These are phyloP conservation scores for Mucor plumbeus DNA, from an alignment of 371 early-diverging fungal genomes.

Conservation along the genomic window DNA sequence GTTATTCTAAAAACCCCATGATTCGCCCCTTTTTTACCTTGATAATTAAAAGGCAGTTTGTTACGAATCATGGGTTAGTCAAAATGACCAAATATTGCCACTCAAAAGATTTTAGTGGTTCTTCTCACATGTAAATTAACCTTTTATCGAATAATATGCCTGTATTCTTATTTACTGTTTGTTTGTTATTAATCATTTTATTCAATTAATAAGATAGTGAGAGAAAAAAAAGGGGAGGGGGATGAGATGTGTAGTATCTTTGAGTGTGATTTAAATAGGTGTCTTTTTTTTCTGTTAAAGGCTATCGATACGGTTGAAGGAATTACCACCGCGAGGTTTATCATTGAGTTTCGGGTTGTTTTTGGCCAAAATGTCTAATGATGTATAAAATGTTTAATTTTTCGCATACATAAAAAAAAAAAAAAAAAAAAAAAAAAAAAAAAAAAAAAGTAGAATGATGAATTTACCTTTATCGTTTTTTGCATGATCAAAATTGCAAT, in stretches of 20 bases:
- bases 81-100: slow-evolving; percentile 15
- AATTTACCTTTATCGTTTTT: slow-evolving; percentile 62
- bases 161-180: not conserved
- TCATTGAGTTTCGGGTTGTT: slow-evolving; percentile 83
- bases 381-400: not conserved
- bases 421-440: not conserved
- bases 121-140: not conserved
- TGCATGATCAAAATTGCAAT: slow-evolving; percentile 82
- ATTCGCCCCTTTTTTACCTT: slow-evolving; percentile 2
- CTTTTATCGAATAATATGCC: not conserved
- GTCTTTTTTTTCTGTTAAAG: slow-evolving; percentile 28
- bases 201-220: not conserved
- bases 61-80: slow-evolving; percentile 17
- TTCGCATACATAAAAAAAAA: not conserved
- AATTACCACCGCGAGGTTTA: slow-evolving; percentile 77
- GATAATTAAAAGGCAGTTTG: not conserved
- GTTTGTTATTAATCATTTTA: not conserved
- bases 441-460: not conserved
- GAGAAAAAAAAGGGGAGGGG: not conserved
- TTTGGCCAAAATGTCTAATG: slow-evolving; percentile 68
- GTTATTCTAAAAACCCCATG: slow-evolving; percentile 2
- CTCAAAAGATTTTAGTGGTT: slow-evolving; percentile 6
- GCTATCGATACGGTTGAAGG: slow-evolving; percentile 76
- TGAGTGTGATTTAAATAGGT: slow-evolving; percentile 9
- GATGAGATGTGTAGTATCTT: not conserved